phyloP scores from a whole-genome alignment of 192 early-diverging fungal species.

The Podila minutissima region DNA sequence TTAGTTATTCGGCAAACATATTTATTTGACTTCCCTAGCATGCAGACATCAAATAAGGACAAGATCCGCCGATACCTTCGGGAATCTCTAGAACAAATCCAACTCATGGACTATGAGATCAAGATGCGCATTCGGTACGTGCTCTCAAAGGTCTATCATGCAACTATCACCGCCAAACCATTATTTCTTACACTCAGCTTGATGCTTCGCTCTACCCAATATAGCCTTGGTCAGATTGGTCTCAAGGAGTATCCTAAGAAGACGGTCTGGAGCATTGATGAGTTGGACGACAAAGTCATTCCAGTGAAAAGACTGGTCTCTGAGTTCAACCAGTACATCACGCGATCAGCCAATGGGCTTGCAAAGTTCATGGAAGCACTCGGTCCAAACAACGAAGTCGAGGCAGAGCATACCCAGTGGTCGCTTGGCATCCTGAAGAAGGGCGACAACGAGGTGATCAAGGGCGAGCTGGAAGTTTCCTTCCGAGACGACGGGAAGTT shows the following conservation, averaged over 20 bases:
- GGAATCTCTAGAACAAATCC: conserved; percentile 12
- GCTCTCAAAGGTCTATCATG: too few relatives aligned
- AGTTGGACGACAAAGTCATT: conserved; percentile 23
- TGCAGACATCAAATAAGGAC: conserved; percentile 10
- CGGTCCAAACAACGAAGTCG: background rate
- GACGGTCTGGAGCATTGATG: background rate
- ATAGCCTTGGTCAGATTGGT: conserved; percentile 26
- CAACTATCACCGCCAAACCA: too few relatives aligned
- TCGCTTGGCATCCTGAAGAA: conserved; percentile 12
- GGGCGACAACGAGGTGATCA: background rate
- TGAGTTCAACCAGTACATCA: conserved; percentile 33
- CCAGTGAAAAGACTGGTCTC: conserved; percentile 13
- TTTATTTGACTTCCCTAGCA: conserved; percentile 1
- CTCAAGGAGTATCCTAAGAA: conserved; percentile 11
- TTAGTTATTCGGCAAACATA: background rate
- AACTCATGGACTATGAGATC: conserved; percentile 21
- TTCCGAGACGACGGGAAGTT: conserved; percentile 32
- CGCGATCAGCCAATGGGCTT: background rate
- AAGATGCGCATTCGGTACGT: conserved; percentile 44
- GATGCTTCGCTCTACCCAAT: too few relatives aligned
- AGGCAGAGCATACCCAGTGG: conserved; percentile 18
- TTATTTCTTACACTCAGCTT: too few relatives aligned
- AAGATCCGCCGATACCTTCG: conserved; percentile 15
- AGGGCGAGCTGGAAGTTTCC: conserved; percentile 26
- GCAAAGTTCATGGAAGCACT: conserved; percentile 4